Conservation (phyloP, 345 rosid genomes). For the Capsella bursapastoris region DNA sequence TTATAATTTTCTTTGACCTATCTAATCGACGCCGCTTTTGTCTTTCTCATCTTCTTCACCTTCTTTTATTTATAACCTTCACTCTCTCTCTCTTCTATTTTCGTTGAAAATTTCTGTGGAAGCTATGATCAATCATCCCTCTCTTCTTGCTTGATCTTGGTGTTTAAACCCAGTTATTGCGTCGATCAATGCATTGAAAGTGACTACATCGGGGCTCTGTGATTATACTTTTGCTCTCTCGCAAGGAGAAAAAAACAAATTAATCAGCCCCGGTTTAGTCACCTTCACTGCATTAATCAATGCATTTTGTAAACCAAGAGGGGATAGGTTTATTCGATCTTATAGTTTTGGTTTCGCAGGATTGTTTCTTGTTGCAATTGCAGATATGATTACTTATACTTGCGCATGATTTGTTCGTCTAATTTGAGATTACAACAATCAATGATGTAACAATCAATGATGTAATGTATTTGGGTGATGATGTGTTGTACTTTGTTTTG, state of each 20-base stretch:
- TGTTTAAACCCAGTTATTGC: slow-evolving; percentile 15
- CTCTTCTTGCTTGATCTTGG: background rate
- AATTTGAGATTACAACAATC: too few relatives aligned
- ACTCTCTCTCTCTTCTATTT: background rate
- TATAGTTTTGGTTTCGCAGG: too few relatives aligned
- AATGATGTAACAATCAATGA: too few relatives aligned
- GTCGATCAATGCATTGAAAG: slow-evolving; percentile 41
- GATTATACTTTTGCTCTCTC: background rate
- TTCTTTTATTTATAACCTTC: background rate
- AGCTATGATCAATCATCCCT: background rate
- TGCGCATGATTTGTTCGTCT: too few relatives aligned
- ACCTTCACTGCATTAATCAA: slow-evolving; percentile 20
- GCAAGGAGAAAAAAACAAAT: too few relatives aligned
- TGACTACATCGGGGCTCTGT: slow-evolving; percentile 27
- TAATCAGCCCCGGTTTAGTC: slow-evolving; percentile 13
- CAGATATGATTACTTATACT: too few relatives aligned
- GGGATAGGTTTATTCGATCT: background rate
- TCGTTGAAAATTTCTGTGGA: background rate
- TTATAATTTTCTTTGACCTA: background rate
- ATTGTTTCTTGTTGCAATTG: too few relatives aligned
- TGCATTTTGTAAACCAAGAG: slow-evolving; percentile 1
- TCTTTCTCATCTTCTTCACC: background rate
- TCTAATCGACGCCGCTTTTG: background rate
- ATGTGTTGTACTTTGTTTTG: too few relatives aligned
- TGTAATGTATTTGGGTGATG: too few relatives aligned